Evolutionary conservation across 164 flowering plant species (phyloP), one percentile per base, ranked within the genome.

Genomic region (Dillenia suffruticosa): DNA sequence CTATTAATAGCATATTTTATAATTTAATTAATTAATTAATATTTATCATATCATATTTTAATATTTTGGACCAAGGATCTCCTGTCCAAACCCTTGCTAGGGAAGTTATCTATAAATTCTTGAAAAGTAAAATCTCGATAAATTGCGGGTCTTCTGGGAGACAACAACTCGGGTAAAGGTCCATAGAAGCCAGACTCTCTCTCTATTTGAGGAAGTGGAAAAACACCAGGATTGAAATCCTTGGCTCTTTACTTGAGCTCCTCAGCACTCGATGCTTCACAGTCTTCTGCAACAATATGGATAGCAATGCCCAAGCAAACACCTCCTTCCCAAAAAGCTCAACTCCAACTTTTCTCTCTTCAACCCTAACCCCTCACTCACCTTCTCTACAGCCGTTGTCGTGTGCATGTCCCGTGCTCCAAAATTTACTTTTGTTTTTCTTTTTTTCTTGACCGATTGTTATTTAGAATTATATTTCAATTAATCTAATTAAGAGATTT

Each of bases 101-200:
- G 68, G 12, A 67, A 49, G 11, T 61, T 68, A 0, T 61, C 58
- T 0, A 9, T 6, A 56, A 60, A 75, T 44, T 75, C 72, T 50
- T 64, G 56, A 19, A 45, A 17, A 0, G 62, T 70, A 50, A 73
- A 77, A 5, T 73, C 47, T 1, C 69, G 67, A 14, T 72, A 75
- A n/a, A 64, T 46, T 1, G 79, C 64, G 7, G 82, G 82, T 7
- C 50, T 70, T 47, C 70, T 73, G 2, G 68, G 77, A 6, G 79
- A 70, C 44, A 75, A 3, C 32, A 75, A 44, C 69, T 78, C 82
- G 44, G 66, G 61, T 46, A 67, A n/a, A 40, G 69, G 69, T 1
- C 76, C 74, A 60, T 46, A 67, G 45, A 43, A 9, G 8, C 50
- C 71, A 1, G 54, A 19, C n/a, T n/a, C 10, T 45, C 75, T 2